phyloP scores from a whole-genome alignment of 129 eudicot species.

The Lactuca sativa region DNA sequence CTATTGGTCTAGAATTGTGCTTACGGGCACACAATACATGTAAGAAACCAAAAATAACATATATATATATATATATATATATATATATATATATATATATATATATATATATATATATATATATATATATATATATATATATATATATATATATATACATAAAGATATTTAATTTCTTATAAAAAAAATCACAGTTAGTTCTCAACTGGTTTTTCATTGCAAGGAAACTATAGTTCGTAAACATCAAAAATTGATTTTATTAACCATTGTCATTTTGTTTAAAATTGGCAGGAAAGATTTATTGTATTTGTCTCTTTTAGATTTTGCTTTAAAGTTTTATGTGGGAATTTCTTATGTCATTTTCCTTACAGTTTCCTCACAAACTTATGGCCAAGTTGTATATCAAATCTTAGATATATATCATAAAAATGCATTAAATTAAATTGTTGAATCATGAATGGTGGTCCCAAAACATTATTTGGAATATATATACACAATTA shows the following conservation, averaged over 20 bases:
- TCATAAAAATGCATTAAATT: neutral
- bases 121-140: too few relatives aligned
- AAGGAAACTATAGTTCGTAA: neutral
- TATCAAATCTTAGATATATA: constrained; percentile 12
- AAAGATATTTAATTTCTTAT: too few relatives aligned
- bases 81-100: too few relatives aligned
- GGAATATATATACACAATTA: neutral
- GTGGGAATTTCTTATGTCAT: constrained; percentile 17
- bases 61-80: too few relatives aligned
- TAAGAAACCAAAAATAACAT: too few relatives aligned
- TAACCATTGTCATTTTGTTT: constrained; percentile 20
- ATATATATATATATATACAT: too few relatives aligned
- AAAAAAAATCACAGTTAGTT: neutral
- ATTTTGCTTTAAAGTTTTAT: neutral
- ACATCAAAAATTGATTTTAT: constrained; percentile 6
- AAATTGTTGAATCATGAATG: neutral
- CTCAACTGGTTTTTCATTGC: neutral
- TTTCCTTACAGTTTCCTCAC: constrained; percentile 22
- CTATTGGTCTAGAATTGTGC: too few relatives aligned
- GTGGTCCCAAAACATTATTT: constrained; percentile 23
- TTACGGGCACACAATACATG: too few relatives aligned
- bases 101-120: too few relatives aligned
- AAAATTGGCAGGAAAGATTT: neutral
- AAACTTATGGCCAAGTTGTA: constrained; percentile 25
- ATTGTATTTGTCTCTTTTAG: neutral